Conservation (phyloP, 352 stramenopile genomes). For the Globisporangium solare region DNA sequence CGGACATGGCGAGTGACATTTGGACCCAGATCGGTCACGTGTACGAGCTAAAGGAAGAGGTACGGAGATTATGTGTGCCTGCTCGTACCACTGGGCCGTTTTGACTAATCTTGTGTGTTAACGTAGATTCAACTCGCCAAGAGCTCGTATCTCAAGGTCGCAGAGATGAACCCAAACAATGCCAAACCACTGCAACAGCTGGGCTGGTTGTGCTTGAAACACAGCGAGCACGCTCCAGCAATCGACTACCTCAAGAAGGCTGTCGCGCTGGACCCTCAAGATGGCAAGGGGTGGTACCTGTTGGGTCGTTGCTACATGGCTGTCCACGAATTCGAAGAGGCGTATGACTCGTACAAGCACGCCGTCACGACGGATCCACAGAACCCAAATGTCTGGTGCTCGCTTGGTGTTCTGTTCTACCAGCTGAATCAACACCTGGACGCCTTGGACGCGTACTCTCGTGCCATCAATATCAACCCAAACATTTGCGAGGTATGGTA, state of each 20-base stretch:
- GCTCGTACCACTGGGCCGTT: background rate
- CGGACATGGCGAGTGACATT: slow-evolving; percentile 83
- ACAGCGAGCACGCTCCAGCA: slow-evolving; percentile 75
- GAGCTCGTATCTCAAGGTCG: slow-evolving; percentile 83
- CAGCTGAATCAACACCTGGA: slow-evolving; percentile 87
- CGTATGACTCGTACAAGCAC: slow-evolving; percentile 89
- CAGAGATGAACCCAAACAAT: slow-evolving; percentile 80
- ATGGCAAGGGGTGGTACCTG: slow-evolving; percentile 88
- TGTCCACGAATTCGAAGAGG: slow-evolving; percentile 86
- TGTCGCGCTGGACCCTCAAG: slow-evolving; percentile 70
- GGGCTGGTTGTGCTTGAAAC: slow-evolving; percentile 80
- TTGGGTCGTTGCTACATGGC: slow-evolving; percentile 90
- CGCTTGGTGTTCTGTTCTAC: slow-evolving; percentile 88
- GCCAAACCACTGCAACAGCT: slow-evolving; percentile 82
- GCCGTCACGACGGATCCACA: slow-evolving; percentile 85
- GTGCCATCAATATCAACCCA: slow-evolving; percentile 89
- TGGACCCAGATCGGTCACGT: slow-evolving; percentile 87
- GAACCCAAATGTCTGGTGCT: slow-evolving; percentile 91
- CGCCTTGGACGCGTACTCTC: slow-evolving; percentile 83
- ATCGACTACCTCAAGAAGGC: slow-evolving; percentile 87
- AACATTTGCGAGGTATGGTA: slow-evolving; percentile 92
- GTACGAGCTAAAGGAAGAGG: slow-evolving; percentile 82
- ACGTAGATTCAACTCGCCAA: slow-evolving; percentile 66
- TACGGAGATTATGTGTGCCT: background rate
- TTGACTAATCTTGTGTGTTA: background rate